Conservation (phyloP, 768 basidiomycete species). For the Leccinellum rugosiceps region DNA sequence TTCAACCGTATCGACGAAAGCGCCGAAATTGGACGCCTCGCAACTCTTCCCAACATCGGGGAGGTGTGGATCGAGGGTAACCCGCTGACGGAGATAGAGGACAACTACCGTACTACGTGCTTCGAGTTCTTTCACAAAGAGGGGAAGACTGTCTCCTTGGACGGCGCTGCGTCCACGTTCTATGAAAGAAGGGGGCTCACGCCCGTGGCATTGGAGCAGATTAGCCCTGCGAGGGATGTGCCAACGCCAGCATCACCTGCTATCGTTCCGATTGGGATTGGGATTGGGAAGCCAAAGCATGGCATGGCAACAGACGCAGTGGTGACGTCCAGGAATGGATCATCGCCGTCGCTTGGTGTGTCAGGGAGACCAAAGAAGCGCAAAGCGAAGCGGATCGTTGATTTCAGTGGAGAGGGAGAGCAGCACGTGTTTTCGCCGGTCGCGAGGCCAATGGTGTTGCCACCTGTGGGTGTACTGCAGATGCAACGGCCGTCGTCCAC, state of each 20-base stretch:
- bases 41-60: conserved; percentile 70
- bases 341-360: conserved; percentile 42
- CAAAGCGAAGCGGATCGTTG: conserved; percentile 74
- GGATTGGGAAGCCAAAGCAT: conserved; percentile 26
- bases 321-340: conserved; percentile 17
- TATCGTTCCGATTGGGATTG: conserved; percentile 59
- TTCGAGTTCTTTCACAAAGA: conserved; percentile 86
- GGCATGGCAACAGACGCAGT: conserved; percentile 22
- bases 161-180: conserved; percentile 67
- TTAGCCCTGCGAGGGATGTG: conserved; percentile 46
- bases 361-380: conserved; percentile 49
- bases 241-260: conserved; percentile 57
- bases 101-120: conserved; percentile 71
- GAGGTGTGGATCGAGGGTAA: conserved; percentile 88
- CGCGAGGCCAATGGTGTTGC: conserved; percentile 1
- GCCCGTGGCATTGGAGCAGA: conserved; percentile 47
- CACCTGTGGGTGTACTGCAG: not conserved
- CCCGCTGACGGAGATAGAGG: conserved; percentile 66
- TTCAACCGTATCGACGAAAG: conserved; percentile 77
- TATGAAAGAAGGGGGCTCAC: conserved; percentile 66
- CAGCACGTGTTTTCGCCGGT: conserved; percentile 33
- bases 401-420: conserved; percentile 54
- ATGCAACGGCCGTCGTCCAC: conserved; percentile 9
- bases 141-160: conserved; percentile 72
- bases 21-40: conserved; percentile 80